Evolutionary conservation across 176 grass and related monocot genomes (phyloP).

Genomic region (Carex parvula): DNA sequence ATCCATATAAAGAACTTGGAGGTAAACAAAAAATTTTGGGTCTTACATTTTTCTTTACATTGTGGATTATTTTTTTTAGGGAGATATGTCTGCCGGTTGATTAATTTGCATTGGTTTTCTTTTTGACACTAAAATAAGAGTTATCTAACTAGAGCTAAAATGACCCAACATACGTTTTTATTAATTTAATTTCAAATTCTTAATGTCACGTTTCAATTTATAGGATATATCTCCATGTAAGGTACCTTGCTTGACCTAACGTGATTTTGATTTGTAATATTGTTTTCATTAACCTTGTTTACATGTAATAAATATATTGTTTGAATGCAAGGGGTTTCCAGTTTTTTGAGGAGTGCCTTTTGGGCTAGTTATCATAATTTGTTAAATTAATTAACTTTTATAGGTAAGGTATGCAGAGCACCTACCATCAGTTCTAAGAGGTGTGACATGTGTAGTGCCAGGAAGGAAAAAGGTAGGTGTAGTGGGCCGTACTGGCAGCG

Average conservation of each 20-base stretch:
- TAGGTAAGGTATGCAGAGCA: slow-evolving; percentile 95
- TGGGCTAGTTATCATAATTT: background rate
- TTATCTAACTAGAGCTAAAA: background rate
- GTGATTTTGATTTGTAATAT: background rate
- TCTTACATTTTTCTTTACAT: background rate
- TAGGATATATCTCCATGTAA: background rate
- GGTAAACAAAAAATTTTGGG: slow-evolving; percentile 33
- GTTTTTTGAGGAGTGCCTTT: background rate
- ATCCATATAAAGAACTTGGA: slow-evolving; percentile 79
- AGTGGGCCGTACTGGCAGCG: slow-evolving; percentile 84
- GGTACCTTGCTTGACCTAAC: background rate
- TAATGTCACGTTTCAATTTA: background rate
- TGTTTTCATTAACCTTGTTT: background rate
- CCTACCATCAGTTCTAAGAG: slow-evolving; percentile 85
- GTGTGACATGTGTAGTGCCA: slow-evolving; percentile 83
- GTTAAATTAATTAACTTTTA: slow-evolving; percentile 20
- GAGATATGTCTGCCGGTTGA: background rate
- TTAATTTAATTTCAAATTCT: background rate
- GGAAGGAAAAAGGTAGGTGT: slow-evolving; percentile 87
- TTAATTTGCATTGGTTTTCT: background rate
- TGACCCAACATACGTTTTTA: background rate
- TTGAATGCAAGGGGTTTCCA: background rate
- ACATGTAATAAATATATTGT: background rate
- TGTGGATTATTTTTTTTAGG: background rate
- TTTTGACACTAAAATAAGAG: background rate